A percentile compares a stretch with the other conserved stretches of the same genome.
phyloP scores from a whole-genome alignment of 23 red algal genomes.

The Gracilaria gracilis region DNA sequence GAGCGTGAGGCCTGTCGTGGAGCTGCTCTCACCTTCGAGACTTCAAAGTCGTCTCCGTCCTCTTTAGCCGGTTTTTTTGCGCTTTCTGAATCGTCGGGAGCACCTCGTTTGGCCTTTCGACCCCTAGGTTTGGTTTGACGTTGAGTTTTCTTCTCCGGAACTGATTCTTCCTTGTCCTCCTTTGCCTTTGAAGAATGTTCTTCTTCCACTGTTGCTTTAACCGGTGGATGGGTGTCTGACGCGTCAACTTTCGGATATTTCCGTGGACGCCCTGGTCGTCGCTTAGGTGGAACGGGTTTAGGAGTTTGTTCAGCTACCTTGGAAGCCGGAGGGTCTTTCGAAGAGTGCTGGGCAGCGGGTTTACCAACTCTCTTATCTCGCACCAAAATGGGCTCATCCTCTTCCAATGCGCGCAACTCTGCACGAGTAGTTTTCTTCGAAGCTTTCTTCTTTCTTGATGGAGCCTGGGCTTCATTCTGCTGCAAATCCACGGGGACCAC shows the following conservation, averaged over 20 bases:
- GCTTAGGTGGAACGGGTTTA: background rate
- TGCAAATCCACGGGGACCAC: background rate
- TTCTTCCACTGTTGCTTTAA: background rate
- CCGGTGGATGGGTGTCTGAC: background rate
- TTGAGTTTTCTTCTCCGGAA: background rate
- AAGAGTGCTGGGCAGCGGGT: background rate
- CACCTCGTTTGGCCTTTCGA: background rate
- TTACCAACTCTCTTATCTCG: background rate
- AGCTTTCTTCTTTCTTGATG: constrained; percentile 1
- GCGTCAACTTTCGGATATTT: constrained; percentile 11
- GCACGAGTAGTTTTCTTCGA: background rate
- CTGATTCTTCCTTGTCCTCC: background rate
- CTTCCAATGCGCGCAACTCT: background rate
- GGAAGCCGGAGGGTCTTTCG: background rate
- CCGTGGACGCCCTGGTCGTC: background rate
- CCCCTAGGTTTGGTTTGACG: background rate
- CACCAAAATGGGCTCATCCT: constrained; percentile 12
- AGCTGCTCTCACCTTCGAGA: background rate
- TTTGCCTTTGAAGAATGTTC: background rate
- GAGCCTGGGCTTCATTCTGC: background rate
- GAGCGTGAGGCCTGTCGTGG: background rate
- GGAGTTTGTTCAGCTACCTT: background rate
- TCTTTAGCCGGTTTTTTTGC: background rate
- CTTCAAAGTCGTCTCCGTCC: background rate
- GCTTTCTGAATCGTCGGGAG: background rate